These are phyloP conservation scores for Pseudogymnoascus sp. DNA, from an alignment of 2,329 filamentous ascomycete species.

Conservation along the genomic window DNA sequence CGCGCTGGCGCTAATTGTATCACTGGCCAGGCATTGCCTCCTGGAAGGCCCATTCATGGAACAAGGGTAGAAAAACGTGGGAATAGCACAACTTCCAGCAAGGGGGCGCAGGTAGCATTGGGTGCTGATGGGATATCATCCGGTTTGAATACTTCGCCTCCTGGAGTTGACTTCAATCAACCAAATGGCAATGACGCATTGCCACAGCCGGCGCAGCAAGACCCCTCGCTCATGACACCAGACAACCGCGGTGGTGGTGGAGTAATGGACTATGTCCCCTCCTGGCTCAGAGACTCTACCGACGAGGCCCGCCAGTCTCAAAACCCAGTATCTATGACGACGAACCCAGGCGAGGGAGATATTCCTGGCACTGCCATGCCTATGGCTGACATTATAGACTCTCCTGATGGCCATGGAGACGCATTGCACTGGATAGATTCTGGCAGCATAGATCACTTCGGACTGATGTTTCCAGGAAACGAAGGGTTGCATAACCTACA, in stretches of 20 bases:
- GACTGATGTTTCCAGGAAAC: neutral
- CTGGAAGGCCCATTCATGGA: neutral
- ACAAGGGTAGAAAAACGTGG: neutral
- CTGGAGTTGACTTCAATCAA: neutral
- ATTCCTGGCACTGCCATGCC: neutral
- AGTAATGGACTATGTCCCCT: neutral
- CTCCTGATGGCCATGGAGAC: neutral
- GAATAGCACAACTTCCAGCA: neutral
- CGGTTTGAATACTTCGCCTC: neutral
- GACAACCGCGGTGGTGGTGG: neutral
- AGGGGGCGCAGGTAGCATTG: neutral
- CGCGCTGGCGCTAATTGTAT: neutral
- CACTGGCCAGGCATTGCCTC: neutral
- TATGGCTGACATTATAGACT: neutral
- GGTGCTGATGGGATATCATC: neutral
- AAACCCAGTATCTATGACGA: neutral
- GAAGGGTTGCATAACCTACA: neutral
- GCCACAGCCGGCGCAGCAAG: neutral
- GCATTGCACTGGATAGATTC: neutral
- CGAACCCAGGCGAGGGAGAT: neutral
- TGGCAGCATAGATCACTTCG: neutral
- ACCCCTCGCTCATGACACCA: neutral
- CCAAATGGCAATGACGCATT: neutral
- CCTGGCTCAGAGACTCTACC: neutral
- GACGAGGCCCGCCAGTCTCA: neutral